Conservation (phyloP, 2,329 filamentous ascomycete species). For the Pseudocercospora eumusae region DNA sequence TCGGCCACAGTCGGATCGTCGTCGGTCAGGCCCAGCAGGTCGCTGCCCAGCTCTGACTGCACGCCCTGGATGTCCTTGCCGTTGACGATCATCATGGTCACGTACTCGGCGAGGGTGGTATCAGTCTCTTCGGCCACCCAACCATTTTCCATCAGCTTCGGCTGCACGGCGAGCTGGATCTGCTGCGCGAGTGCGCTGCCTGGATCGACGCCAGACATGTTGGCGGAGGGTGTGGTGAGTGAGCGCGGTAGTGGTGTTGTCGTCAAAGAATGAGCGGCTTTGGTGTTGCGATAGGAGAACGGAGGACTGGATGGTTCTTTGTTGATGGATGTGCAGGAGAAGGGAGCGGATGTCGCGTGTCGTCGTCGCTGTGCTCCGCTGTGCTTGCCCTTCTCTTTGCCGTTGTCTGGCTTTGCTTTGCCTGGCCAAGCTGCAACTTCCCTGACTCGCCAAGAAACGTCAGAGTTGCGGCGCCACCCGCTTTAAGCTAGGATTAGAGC, state of each 20-base stretch:
- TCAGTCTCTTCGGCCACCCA: conserved; percentile 84
- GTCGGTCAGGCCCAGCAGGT: conserved; percentile 77
- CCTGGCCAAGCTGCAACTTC: conserved; percentile 1
- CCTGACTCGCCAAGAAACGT: conserved; percentile 6
- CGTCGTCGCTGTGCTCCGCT: not conserved
- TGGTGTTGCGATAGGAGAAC: conserved; percentile 9
- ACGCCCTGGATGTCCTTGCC: conserved; percentile 91
- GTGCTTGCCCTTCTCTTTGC: conserved; percentile 2
- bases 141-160: conserved; percentile 88
- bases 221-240: conserved; percentile 18
- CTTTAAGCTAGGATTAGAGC: not conserved
- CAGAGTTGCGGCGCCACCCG: conserved; percentile 6
- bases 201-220: conserved; percentile 71
- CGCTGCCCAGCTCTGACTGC: conserved; percentile 80
- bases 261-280: conserved; percentile 13
- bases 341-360: conserved; percentile 2
- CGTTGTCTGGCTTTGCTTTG: conserved; percentile 2
- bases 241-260: conserved; percentile 1
- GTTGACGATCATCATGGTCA: conserved; percentile 95
- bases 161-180: conserved; percentile 78
- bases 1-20: conserved; percentile 80
- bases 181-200: conserved; percentile 83
- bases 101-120: conserved; percentile 88
- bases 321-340: not conserved
- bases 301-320: not conserved